Evolutionary conservation across 257 asterid species (phyloP).

Genomic region (Osmanthus fragrans): DNA sequence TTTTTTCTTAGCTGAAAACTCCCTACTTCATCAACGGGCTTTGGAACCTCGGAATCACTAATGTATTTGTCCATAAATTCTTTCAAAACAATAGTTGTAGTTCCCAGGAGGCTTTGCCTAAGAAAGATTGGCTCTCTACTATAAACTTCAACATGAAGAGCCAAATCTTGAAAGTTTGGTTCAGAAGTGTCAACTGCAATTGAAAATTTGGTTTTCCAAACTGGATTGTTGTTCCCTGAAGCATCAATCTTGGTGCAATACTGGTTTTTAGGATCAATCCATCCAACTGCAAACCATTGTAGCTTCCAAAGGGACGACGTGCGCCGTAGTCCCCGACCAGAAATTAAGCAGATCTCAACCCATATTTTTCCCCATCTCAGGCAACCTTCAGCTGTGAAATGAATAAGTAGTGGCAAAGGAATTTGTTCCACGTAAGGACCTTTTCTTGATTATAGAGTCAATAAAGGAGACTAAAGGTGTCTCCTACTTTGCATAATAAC

Average conservation of each 20-base stretch:
- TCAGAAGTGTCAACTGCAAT: constrained; percentile 47
- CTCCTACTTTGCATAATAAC: constrained; percentile 24
- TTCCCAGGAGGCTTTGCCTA: constrained; percentile 62
- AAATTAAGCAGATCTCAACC: constrained; percentile 76
- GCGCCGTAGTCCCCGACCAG: constrained; percentile 73
- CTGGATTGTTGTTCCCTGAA: constrained; percentile 73
- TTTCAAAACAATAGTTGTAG: constrained; percentile 62
- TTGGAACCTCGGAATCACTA: constrained; percentile 39
- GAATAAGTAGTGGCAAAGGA: constrained; percentile 20
- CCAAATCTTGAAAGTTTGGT: constrained; percentile 43
- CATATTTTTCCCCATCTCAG: constrained; percentile 55
- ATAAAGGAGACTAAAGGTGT: constrained; percentile 29
- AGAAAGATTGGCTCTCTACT: constrained; percentile 81
- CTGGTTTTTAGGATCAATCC: constrained; percentile 68
- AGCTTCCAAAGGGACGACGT: constrained; percentile 65
- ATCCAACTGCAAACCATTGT: constrained; percentile 86
- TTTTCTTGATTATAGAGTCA: constrained; percentile 49
- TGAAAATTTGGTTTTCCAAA: constrained; percentile 77
- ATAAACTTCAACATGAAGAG: constrained; percentile 69
- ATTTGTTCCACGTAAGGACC: constrained; percentile 22
- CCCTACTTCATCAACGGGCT: constrained; percentile 75
- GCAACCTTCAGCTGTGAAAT: constrained; percentile 13
- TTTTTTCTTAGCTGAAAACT: constrained; percentile 78
- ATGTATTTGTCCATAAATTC: constrained; percentile 71
- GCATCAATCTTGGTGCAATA: constrained; percentile 79